A percentile compares a stretch with the other conserved stretches of the same genome.
These are phyloP conservation scores for Teunomyces cretensis DNA, from an alignment of 805 yeast species.

Conservation along the genomic window DNA sequence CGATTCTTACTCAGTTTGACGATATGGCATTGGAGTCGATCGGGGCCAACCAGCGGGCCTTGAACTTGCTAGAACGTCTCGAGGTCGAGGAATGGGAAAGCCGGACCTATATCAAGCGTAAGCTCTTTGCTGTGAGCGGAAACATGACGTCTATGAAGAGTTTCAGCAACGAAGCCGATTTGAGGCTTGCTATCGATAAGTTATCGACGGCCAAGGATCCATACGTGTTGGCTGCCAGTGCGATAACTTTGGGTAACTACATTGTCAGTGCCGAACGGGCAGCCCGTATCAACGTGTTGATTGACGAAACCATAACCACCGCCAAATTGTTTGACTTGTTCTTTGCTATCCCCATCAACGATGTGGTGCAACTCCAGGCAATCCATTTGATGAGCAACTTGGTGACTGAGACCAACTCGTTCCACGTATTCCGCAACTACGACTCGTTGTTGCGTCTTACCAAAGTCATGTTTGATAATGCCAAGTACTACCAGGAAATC, in stretches of 20 bases:
- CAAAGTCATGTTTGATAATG: constrained; percentile 33
- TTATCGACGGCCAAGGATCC: constrained; percentile 14
- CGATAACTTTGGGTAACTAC: constrained; percentile 37
- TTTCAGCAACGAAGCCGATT: constrained; percentile 21
- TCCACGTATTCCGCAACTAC: constrained; percentile 13
- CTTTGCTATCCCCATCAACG: constrained; percentile 23
- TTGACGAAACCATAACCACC: constrained; percentile 5
- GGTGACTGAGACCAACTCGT: constrained; percentile 15
- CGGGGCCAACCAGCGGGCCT: constrained; percentile 4
- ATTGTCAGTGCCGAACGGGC: constrained; percentile 21
- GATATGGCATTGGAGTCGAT: constrained; percentile 2
- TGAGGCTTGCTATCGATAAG: constrained; percentile 16
- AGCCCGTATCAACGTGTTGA: constrained; percentile 5
- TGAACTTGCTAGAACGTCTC: constrained; percentile 1
- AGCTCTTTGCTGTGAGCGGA: constrained; percentile 35
- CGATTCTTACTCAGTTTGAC: constrained; percentile 3
- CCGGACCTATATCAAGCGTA: constrained; percentile 19
- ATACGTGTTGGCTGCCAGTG: constrained; percentile 30
- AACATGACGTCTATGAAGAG: constrained; percentile 32
- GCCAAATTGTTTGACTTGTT: constrained; percentile 17
- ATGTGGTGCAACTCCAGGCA: constrained; percentile 38
- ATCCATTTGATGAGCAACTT: constrained; percentile 35
- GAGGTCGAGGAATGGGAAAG: constrained; percentile 4
- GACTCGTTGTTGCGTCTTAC: constrained; percentile 14
- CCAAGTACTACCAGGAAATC: constrained; percentile 34